phyloP scores from a whole-genome alignment of 176 grass and related monocot genomes.

The Secale cereale region DNA sequence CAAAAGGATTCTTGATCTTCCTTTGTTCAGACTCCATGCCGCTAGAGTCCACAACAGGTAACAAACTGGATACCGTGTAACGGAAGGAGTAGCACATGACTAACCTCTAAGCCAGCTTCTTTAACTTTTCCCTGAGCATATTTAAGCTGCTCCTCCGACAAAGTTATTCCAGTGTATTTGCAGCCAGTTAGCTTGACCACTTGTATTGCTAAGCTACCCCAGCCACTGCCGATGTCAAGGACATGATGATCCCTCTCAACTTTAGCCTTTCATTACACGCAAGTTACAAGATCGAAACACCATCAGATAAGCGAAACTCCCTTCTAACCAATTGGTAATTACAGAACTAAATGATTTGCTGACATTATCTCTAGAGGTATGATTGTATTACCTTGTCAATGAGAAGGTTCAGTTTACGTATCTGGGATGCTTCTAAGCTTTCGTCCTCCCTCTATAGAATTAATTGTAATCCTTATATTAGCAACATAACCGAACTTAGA shows the following conservation, averaged over 20 bases:
- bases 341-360: background rate
- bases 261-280: constrained; percentile 49
- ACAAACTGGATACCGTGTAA: background rate
- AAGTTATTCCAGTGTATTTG: constrained; percentile 87
- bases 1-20: no score
- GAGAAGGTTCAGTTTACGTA: constrained; percentile 61
- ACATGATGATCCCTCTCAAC: constrained; percentile 66
- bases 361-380: background rate
- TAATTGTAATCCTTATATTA: background rate
- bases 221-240: constrained; percentile 88
- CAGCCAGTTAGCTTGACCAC: constrained; percentile 78
- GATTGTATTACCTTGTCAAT: constrained; percentile 62
- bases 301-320: background rate
- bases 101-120: constrained; percentile 78
- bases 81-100: background rate
- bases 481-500: background rate
- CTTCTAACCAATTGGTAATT: background rate
- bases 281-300: background rate
- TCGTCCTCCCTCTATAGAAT: constrained; percentile 59
- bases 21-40: no score
- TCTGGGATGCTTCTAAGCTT: constrained; percentile 67
- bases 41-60: no score
- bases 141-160: constrained; percentile 79
- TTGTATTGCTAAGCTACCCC: constrained; percentile 81
- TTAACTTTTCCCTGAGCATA: constrained; percentile 59